Evolutionary conservation across 2,329 filamentous ascomycete species (phyloP).

Genomic region (Nectriaceae sp.): DNA sequence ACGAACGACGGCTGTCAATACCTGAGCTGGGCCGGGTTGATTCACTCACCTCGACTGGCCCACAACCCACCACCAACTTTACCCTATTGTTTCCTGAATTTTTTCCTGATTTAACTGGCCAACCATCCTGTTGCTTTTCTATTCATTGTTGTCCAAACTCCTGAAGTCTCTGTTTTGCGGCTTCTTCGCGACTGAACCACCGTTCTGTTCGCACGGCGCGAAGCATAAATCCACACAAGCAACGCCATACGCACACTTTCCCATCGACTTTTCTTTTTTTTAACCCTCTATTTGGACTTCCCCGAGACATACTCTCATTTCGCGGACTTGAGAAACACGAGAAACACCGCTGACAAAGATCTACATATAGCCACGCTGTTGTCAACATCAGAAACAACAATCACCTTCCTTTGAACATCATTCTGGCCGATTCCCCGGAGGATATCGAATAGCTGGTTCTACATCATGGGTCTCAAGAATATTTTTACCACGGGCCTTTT

Average conservation of each 20-base stretch:
- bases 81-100: too few relatives aligned
- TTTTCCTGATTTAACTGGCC: too few relatives aligned
- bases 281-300: background rate
- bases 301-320: too few relatives aligned
- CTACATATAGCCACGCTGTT: slow-evolving; percentile 15
- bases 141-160: background rate
- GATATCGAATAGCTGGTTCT: slow-evolving; percentile 35
- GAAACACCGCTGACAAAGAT: slow-evolving; percentile 13
- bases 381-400: slow-evolving; percentile 14
- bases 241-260: background rate
- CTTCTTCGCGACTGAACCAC: background rate
- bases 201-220: too few relatives aligned
- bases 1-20: background rate
- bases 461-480: slow-evolving; percentile 49
- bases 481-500: slow-evolving; percentile 44
- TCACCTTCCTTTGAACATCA: slow-evolving; percentile 17
- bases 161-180: too few relatives aligned
- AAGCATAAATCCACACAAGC: too few relatives aligned
- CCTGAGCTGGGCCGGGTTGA: background rate
- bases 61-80: too few relatives aligned
- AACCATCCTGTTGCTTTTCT: background rate
- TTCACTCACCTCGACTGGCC: slow-evolving; percentile 10
- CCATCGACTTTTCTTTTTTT: background rate
- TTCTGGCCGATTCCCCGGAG: slow-evolving; percentile 14
- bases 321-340: slow-evolving; percentile 3